phyloP scores from a whole-genome alignment of 192 early-diverging fungal genomes.

The Backusella tuberculispora region DNA sequence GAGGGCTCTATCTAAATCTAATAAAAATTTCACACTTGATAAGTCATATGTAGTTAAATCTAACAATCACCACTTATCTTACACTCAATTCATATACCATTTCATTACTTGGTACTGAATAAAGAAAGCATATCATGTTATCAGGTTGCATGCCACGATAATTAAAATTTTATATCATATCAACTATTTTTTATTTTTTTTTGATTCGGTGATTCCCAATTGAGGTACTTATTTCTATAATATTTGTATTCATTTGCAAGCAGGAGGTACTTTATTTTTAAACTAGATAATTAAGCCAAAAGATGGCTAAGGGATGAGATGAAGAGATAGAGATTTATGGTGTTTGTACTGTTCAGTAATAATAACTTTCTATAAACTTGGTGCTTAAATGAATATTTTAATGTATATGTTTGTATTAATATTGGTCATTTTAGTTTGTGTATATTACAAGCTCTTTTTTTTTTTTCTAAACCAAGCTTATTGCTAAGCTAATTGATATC shows the following conservation, averaged over 20 bases:
- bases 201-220: not conserved
- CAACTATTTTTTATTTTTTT: too few species aligned
- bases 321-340: not conserved
- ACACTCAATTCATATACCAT: not conserved
- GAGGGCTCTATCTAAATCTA: not conserved
- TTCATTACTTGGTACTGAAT: not conserved
- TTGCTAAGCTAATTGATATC: not conserved
- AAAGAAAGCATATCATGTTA: not conserved
- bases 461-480: not conserved
- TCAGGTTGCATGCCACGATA: too few species aligned
- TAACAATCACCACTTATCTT: too few species aligned
- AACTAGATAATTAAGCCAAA: not conserved
- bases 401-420: not conserved
- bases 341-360: not conserved
- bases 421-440: not conserved
- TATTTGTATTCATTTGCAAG: not conserved
- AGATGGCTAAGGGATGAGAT: not conserved
- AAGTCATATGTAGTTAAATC: too few species aligned
- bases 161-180: too few species aligned
- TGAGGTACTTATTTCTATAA: not conserved
- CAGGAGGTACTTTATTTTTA: not conserved
- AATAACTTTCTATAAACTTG: not conserved
- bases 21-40: not conserved
- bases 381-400: constrained; percentile 6
- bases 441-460: not conserved